Conservation (phyloP, 345 rosid genomes). For the Erodium maritimum region DNA sequence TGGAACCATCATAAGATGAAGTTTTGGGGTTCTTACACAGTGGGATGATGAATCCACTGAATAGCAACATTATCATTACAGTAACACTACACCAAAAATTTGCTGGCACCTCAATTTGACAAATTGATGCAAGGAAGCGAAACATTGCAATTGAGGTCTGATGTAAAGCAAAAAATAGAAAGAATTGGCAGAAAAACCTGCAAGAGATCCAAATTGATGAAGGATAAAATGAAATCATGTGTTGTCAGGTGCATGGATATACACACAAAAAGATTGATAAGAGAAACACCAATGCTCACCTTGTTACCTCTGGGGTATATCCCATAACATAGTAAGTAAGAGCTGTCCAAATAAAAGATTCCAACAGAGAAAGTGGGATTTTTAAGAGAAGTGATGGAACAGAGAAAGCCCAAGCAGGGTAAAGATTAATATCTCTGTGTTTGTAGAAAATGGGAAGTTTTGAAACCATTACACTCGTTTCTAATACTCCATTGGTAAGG, state of each 20-base stretch:
- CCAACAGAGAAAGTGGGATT: slow-evolving; percentile 38
- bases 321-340: slow-evolving; percentile 45
- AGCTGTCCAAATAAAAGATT: slow-evolving; percentile 35
- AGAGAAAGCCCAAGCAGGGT: slow-evolving; percentile 41
- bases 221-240: too few species aligned
- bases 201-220: too few species aligned
- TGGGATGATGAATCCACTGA: slow-evolving; percentile 42
- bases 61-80: slow-evolving; percentile 17
- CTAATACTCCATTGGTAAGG: slow-evolving; percentile 22
- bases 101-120: slow-evolving; percentile 20
- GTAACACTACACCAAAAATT: slow-evolving; percentile 9
- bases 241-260: too few species aligned
- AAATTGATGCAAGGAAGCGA: slow-evolving; percentile 36
- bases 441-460: slow-evolving; percentile 35
- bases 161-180: slow-evolving; percentile 35
- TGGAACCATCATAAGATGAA: too few species aligned
- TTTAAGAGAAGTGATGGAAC: slow-evolving; percentile 32
- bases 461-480: slow-evolving; percentile 24
- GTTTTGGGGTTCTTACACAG: slow-evolving; percentile 25
- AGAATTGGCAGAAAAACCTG: slow-evolving; percentile 36
- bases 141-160: slow-evolving; percentile 32
- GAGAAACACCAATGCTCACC: too few species aligned
- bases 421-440: slow-evolving; percentile 36
- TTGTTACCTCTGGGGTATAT: slow-evolving; percentile 35
- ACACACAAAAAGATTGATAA: too few species aligned